Conservation (phyloP, 2,329 filamentous ascomycete species). For the Aspergillus sp. region DNA sequence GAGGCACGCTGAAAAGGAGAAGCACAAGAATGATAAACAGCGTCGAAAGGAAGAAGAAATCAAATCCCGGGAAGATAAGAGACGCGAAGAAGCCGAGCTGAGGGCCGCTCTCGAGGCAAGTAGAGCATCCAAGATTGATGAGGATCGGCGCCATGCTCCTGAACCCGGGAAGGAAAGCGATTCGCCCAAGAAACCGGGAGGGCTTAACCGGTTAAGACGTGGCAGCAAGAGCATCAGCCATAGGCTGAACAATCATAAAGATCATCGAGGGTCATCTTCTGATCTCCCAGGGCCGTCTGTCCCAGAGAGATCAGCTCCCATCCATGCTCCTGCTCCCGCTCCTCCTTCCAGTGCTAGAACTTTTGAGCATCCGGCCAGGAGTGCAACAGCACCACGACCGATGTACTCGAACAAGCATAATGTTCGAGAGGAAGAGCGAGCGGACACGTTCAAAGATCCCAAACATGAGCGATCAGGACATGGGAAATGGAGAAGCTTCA, state of each 20-base stretch:
- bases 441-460: slow-evolving; percentile 14
- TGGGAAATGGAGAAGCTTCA: slow-evolving; percentile 38
- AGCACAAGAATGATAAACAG: slow-evolving; percentile 52
- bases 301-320: slow-evolving; percentile 12
- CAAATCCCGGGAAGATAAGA: slow-evolving; percentile 41
- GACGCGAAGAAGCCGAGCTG: slow-evolving; percentile 55
- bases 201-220: slow-evolving; percentile 62
- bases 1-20: slow-evolving; percentile 43
- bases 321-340: slow-evolving; percentile 1
- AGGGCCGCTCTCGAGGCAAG: slow-evolving; percentile 62
- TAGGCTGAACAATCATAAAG: slow-evolving; percentile 52
- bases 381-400: slow-evolving; percentile 4
- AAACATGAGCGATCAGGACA: slow-evolving; percentile 14
- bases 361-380: slow-evolving; percentile 9
- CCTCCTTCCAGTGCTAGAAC: too few relatives aligned
- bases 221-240: slow-evolving; percentile 75
- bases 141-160: slow-evolving; percentile 33
- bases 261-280: slow-evolving; percentile 27
- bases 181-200: slow-evolving; percentile 36
- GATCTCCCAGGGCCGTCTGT: slow-evolving; percentile 15
- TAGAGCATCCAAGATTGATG: slow-evolving; percentile 57
- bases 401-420: slow-evolving; percentile 7
- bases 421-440: slow-evolving; percentile 6
- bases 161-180: slow-evolving; percentile 35
- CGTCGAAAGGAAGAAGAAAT: slow-evolving; percentile 58